Base-by-base conservation (phyloP, 1,284 basidiomycete species). In the Trichosporon coremiiforme region DNA sequence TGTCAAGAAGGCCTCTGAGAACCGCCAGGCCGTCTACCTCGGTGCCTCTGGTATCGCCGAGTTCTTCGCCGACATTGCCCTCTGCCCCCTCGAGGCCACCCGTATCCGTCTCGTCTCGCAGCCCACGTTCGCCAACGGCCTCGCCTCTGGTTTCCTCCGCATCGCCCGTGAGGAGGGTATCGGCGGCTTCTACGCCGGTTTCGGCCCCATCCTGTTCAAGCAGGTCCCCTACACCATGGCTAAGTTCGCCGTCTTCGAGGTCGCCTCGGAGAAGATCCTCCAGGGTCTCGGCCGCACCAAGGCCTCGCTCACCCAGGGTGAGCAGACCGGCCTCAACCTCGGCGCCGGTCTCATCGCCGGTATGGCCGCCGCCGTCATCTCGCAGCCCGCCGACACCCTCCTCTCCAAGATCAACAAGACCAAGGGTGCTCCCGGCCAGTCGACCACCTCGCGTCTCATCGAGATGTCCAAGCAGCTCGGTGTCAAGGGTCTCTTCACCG, bases 11-110 rank as follows among this genome's bases (percentile, higher is more conserved):
- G 87, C 94, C 17, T 84, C 88, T 69, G 89, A 91, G 79, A 93
- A 98, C 90, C 93, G 98, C 85, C 91, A 92, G 76, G 88, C 88
- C 70, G 94, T 99, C 85, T 98, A 96, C 91, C 90, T 97, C 74
- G 93, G 90, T 63, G 93, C 91, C 78, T 96, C 96, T 38, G 92
- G 92, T 70, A 93, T 93, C 64, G 94, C 95, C 68, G 95, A 97
- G 82, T 90, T 95, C 85, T 95, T 98, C 83, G 96, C 96, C 76
- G 94, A 97, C 78, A 90, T 96, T 70, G 84, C 81, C 71, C 80
- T 85, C 75, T 86, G 77, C 83, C 85, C 85, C 64, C 81, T 86
- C 64, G 84, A 87, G 84, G 87, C 87, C 31, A 87, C 87, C 73
- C 86, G 87, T 70, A 88, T 88, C 77, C 84, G 87, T 69, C 82